A percentile compares a stretch with the other conserved stretches of the same genome.
Conservation (phyloP, 306 rosid species). For the Oxytropis ochrocephala region DNA sequence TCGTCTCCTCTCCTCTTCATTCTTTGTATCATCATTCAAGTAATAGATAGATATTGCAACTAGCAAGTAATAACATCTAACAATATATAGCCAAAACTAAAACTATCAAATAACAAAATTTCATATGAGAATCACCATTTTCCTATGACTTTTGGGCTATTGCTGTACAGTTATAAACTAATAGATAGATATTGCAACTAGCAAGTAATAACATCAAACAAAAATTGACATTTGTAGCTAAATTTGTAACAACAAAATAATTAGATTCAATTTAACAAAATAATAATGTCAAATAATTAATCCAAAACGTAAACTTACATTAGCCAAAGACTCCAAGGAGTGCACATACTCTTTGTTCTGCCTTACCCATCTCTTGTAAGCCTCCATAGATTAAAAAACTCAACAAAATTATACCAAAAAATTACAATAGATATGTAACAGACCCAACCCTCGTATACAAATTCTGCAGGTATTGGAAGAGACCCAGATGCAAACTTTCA, state of each 20-base stretch:
- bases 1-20: background rate
- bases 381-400: constrained; percentile 55
- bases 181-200: background rate
- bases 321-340: constrained; percentile 83
- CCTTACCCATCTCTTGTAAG: constrained; percentile 85
- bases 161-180: background rate
- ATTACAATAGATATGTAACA: background rate
- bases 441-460: background rate
- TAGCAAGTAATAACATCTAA: background rate
- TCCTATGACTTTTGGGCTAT: background rate
- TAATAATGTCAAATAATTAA: background rate
- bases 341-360: constrained; percentile 78
- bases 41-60: background rate
- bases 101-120: background rate
- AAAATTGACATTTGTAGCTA: background rate
- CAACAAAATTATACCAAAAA: background rate
- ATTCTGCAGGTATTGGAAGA: background rate
- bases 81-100: background rate
- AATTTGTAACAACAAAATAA: background rate
- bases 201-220: background rate
- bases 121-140: background rate
- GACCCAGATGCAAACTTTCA: constrained; percentile 24
- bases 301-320: constrained; percentile 44
- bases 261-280: background rate
- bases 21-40: background rate